A percentile compares a stretch with the other conserved stretches of the same genome.
Evolutionary conservation across 2,329 filamentous ascomycete species (phyloP).

Genomic region (Hypoxylon sp.): DNA sequence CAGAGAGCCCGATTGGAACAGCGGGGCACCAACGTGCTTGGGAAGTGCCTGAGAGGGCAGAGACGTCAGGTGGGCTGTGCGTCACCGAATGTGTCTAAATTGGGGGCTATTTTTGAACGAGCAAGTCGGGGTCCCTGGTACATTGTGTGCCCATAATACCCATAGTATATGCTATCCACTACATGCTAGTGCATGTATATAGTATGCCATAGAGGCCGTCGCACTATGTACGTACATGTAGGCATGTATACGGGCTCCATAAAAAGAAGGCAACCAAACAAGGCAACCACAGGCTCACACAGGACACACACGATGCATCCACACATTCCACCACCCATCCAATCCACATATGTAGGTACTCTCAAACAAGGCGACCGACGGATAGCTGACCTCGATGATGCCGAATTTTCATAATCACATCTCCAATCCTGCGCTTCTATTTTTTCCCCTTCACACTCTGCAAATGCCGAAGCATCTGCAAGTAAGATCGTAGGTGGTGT

Average conservation of each 20-base stretch:
- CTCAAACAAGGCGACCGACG: conserved; percentile 25
- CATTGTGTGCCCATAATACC: neutral
- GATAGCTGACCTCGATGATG: conserved; percentile 25
- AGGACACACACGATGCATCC: neutral
- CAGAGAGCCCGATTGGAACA: conserved; percentile 3
- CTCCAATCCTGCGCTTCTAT: conserved; percentile 16
- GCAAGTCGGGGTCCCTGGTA: neutral
- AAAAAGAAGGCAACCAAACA: conserved; percentile 38
- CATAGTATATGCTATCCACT: neutral
- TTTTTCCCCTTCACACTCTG: conserved; percentile 8
- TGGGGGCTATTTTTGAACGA: conserved; percentile 22
- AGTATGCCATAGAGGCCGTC: conserved; percentile 4
- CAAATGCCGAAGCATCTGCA: conserved; percentile 38
- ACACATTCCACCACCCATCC: neutral
- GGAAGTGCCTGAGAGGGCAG: neutral
- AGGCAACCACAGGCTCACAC: conserved; percentile 11
- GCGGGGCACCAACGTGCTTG: neutral
- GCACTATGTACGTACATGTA: neutral
- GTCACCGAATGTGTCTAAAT: conserved; percentile 37
- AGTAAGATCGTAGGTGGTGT: conserved; percentile 37
- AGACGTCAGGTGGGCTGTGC: conserved; percentile 33
- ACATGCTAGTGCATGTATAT: conserved; percentile 8
- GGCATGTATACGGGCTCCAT: conserved; percentile 6
- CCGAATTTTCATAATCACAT: conserved; percentile 18
- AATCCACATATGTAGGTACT: conserved; percentile 10